A percentile compares a stretch with the other conserved stretches of the same genome.
phyloP scores from a whole-genome alignment of 2,329 filamentous ascomycete genomes.

The Stagonosporopsis tanaceti region DNA sequence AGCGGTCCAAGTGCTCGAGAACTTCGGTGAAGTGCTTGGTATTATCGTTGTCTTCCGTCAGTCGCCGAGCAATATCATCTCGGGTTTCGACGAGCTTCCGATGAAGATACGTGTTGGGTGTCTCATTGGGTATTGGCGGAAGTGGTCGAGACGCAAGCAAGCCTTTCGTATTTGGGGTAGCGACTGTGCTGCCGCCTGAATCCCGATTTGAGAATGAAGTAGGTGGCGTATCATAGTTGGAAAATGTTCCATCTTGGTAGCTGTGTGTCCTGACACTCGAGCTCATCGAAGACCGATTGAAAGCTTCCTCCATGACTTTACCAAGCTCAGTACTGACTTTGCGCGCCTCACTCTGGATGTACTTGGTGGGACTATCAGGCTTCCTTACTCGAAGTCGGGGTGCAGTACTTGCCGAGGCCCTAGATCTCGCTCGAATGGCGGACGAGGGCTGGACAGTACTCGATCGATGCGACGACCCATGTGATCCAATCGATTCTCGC shows the following conservation, averaged over 20 bases:
- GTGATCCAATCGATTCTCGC: slow-evolving; percentile 32
- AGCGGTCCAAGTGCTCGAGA: slow-evolving; percentile 65
- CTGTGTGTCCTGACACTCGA: slow-evolving; percentile 57
- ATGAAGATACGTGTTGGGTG: slow-evolving; percentile 61
- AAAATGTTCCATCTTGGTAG: slow-evolving; percentile 43
- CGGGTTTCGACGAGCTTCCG: slow-evolving; percentile 66
- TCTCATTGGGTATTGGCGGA: slow-evolving; percentile 55
- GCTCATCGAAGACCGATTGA: slow-evolving; percentile 72
- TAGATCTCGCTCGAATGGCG: slow-evolving; percentile 42
- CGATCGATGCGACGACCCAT: slow-evolving; percentile 32
- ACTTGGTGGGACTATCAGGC: slow-evolving; percentile 57
- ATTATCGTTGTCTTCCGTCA: slow-evolving; percentile 55
- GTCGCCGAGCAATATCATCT: slow-evolving; percentile 63
- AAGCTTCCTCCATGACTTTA: slow-evolving; percentile 90
- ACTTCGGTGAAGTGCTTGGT: slow-evolving; percentile 65
- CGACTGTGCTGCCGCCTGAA: slow-evolving; percentile 41
- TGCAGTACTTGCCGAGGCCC: slow-evolving; percentile 35
- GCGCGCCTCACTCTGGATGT: slow-evolving; percentile 78
- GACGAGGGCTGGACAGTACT: slow-evolving; percentile 29
- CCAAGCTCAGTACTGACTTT: slow-evolving; percentile 86
- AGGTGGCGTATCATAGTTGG: slow-evolving; percentile 61
- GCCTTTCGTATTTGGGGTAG: slow-evolving; percentile 37
- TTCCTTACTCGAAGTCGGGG: slow-evolving; percentile 47
- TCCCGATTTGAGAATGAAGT: slow-evolving; percentile 57
- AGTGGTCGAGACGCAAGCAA: slow-evolving; percentile 53